Evolutionary conservation across 352 stramenopile genomes (phyloP).

Genomic region (Globisporangium nunn): DNA sequence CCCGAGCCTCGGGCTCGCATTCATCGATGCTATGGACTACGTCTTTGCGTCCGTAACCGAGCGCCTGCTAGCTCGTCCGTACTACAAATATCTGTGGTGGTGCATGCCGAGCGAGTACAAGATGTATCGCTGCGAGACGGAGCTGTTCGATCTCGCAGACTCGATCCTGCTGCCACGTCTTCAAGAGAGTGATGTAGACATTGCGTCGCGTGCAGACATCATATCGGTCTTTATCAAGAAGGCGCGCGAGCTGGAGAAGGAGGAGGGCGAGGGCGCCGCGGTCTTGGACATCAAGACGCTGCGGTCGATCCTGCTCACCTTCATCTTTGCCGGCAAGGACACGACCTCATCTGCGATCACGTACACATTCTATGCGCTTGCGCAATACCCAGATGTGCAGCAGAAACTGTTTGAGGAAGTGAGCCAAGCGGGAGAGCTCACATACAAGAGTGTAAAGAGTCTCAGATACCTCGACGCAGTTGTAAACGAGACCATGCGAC

Average conservation of each 20-base stretch:
- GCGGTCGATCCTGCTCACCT: neutral
- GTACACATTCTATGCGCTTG: neutral
- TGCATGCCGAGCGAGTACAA: neutral
- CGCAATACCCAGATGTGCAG: neutral
- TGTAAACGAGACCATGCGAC: neutral
- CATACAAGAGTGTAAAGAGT: neutral
- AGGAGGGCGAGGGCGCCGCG: neutral
- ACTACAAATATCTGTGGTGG: neutral
- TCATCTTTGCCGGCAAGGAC: neutral
- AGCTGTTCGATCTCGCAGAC: neutral
- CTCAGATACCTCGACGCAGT: neutral
- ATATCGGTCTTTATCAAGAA: neutral
- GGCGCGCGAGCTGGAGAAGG: neutral
- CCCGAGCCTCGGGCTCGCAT: neutral
- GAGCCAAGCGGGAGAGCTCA: neutral
- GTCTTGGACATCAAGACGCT: neutral
- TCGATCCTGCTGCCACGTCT: neutral
- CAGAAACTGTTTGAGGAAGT: neutral
- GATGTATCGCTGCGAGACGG: neutral
- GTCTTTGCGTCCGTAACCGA: neutral
- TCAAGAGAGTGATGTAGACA: neutral
- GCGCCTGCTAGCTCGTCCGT: neutral
- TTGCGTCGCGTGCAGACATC: neutral
- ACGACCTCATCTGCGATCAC: neutral
- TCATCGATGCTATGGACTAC: neutral